Conservation (phyloP, 2,329 filamentous ascomycete genomes). For the Stagonosporopsis vannaccii region DNA sequence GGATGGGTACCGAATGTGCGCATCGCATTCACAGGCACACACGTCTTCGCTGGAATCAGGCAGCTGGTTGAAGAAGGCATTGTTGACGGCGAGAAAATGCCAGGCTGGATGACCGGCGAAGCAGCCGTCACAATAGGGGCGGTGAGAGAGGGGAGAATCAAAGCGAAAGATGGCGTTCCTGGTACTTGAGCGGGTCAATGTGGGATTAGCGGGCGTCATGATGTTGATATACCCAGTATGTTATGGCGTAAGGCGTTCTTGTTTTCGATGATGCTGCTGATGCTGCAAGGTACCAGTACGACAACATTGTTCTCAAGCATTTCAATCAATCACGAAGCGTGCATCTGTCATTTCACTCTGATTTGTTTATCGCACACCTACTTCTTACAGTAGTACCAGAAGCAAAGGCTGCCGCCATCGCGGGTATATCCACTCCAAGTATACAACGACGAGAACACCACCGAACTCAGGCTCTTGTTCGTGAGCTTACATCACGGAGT, state of each 20-base stretch:
- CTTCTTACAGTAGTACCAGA: too few relatives aligned
- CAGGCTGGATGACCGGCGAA: constrained; percentile 90
- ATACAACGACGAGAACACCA: too few relatives aligned
- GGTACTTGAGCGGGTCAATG: constrained; percentile 26
- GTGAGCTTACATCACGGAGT: too few relatives aligned
- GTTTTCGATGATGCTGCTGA: background rate
- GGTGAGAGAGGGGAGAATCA: constrained; percentile 71
- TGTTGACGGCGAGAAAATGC: constrained; percentile 79
- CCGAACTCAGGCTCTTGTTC: too few relatives aligned
- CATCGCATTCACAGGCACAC: constrained; percentile 75
- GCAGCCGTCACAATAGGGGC: constrained; percentile 78
- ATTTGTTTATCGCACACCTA: too few relatives aligned
- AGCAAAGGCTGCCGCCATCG: too few relatives aligned
- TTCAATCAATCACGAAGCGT: background rate
- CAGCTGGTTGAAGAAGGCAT: constrained; percentile 79
- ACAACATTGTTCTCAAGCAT: background rate
- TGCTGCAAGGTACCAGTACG: background rate
- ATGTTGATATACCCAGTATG: constrained; percentile 35
- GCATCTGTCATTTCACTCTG: background rate
- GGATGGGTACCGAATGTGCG: constrained; percentile 67
- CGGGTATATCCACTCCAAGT: too few relatives aligned
- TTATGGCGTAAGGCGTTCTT: constrained; percentile 28
- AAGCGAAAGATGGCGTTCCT: constrained; percentile 34
- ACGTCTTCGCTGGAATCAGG: constrained; percentile 82
- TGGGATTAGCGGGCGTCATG: constrained; percentile 19